These are phyloP conservation scores for Calonectria montana DNA, from an alignment of 2,329 filamentous ascomycete species.

Conservation along the genomic window DNA sequence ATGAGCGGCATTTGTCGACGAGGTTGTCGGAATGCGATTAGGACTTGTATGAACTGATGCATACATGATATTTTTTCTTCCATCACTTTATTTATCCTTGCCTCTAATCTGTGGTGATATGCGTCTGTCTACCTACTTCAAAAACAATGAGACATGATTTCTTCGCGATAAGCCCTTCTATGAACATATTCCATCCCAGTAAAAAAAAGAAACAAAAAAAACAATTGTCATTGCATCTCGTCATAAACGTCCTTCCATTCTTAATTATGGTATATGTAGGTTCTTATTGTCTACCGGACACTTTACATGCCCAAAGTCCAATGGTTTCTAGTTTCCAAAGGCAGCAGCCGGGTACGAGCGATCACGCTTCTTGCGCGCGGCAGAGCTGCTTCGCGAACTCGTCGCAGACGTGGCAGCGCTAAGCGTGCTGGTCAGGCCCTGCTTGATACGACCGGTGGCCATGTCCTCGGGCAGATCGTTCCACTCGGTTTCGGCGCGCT, in stretches of 20 bases:
- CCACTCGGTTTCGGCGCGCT: conserved; percentile 71
- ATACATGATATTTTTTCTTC: neutral
- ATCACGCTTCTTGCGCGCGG: conserved; percentile 67
- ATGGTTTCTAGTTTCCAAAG: conserved; percentile 59
- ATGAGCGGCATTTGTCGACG: neutral
- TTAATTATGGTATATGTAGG: neutral
- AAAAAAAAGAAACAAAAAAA: neutral
- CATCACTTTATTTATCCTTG: neutral
- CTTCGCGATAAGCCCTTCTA: neutral
- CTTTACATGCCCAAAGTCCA: neutral
- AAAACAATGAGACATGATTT: neutral
- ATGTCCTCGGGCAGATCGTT: conserved; percentile 74
- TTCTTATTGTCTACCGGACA: neutral
- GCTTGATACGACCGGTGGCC: conserved; percentile 51
- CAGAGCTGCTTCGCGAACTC: conserved; percentile 68
- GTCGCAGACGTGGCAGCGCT: conserved; percentile 48
- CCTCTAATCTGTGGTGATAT: neutral
- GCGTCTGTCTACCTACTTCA: neutral
- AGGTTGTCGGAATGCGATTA: neutral
- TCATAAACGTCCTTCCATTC: conserved; percentile 3
- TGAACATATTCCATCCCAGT: neutral
- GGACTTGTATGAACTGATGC: neutral
- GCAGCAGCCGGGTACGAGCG: conserved; percentile 72
- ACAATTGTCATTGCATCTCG: conserved; percentile 4
- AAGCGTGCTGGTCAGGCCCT: conserved; percentile 37